phyloP scores from a whole-genome alignment of 2,329 filamentous ascomycete species.

The Chaetomium globosum region DNA sequence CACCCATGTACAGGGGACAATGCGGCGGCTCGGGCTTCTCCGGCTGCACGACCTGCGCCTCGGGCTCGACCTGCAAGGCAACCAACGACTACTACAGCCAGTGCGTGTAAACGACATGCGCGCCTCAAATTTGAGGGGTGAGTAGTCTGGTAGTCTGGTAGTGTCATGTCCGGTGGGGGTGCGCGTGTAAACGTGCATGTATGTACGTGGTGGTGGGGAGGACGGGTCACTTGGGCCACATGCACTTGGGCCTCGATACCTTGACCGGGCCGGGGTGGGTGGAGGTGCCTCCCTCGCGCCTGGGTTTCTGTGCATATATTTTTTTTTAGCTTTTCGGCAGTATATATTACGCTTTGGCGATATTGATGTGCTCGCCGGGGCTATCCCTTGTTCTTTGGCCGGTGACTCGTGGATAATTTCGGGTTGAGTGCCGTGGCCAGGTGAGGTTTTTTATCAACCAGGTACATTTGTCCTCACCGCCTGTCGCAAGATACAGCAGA shows the following conservation, averaged over 20 bases:
- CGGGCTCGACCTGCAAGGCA: slow-evolving; percentile 44
- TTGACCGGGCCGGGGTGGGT: too few relatives aligned
- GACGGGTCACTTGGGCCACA: background rate
- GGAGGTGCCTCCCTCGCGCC: background rate
- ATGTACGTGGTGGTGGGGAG: background rate
- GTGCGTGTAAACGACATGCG: slow-evolving; percentile 41
- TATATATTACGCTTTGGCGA: slow-evolving; percentile 16
- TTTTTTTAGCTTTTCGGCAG: slow-evolving; percentile 4
- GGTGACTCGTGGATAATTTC: too few relatives aligned
- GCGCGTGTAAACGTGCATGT: background rate
- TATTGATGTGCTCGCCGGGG: background rate
- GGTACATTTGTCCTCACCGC: too few relatives aligned
- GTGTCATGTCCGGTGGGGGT: too few relatives aligned
- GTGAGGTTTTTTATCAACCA: too few relatives aligned
- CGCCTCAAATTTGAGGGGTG: too few relatives aligned
- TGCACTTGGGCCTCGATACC: too few relatives aligned
- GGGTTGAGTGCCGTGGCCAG: too few relatives aligned
- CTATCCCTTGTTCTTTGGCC: too few relatives aligned
- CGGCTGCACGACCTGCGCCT: slow-evolving; percentile 44
- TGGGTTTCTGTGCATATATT: background rate
- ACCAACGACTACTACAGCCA: slow-evolving; percentile 49
- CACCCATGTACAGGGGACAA: slow-evolving; percentile 37
- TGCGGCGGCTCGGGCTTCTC: slow-evolving; percentile 46
- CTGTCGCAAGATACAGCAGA: too few relatives aligned
- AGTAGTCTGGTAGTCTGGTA: too few relatives aligned